Conservation (phyloP, 371 early-diverging fungal genomes). For the Rhizomucor pusillus region DNA sequence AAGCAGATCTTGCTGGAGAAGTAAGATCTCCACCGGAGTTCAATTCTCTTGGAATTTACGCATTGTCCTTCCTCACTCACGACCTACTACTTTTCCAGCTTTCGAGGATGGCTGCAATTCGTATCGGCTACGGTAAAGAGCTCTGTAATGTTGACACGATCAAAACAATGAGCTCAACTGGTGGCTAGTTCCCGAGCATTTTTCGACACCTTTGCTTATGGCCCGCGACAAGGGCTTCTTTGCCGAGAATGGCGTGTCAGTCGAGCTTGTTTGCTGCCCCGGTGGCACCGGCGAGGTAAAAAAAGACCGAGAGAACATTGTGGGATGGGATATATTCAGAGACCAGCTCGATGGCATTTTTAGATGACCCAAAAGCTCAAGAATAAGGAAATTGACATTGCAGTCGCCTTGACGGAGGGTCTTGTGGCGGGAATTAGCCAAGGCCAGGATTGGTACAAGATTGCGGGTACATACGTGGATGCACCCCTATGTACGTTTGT, state of each 20-base stretch:
- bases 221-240: conserved; percentile 64
- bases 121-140: conserved; percentile 43
- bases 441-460: conserved; percentile 58
- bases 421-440: conserved; percentile 72
- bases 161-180: background rate
- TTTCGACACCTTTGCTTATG: conserved; percentile 78
- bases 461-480: conserved; percentile 76
- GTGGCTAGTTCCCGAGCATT: conserved; percentile 80
- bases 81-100: background rate
- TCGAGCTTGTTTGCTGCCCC: conserved; percentile 67
- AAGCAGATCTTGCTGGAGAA: too few relatives aligned
- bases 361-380: conserved; percentile 79
- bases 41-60: too few relatives aligned
- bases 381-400: conserved; percentile 70
- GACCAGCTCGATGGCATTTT: background rate
- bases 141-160: background rate
- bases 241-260: conserved; percentile 50
- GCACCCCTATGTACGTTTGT: conserved; percentile 66
- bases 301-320: background rate
- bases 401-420: conserved; percentile 86
- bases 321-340: background rate
- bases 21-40: too few relatives aligned
- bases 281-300: conserved; percentile 75
- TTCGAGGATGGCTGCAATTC: too few relatives aligned
- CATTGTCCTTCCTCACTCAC: too few relatives aligned